Conservation (phyloP, 2,329 filamentous ascomycete species). For the Cadophora sp. region DNA sequence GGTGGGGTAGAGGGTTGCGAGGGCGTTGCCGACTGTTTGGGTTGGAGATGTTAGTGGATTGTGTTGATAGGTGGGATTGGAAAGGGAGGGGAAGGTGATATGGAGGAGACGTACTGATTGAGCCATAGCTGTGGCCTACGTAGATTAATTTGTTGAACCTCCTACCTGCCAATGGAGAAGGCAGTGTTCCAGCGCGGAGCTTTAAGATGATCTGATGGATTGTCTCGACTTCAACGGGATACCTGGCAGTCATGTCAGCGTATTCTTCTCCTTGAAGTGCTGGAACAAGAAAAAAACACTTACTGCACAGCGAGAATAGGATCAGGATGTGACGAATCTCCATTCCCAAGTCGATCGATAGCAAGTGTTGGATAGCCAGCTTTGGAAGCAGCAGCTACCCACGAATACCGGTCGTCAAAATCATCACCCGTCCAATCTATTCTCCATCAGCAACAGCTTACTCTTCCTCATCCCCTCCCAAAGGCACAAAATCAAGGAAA, state of each 20-base stretch:
- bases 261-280: neutral
- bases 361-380: slow-evolving; percentile 39
- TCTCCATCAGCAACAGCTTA: neutral
- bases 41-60: neutral
- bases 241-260: slow-evolving; percentile 20
- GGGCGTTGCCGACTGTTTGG: slow-evolving; percentile 28
- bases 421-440: slow-evolving; percentile 34
- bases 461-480: too few relatives aligned
- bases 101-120: slow-evolving; percentile 19
- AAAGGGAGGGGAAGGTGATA: neutral
- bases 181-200: slow-evolving; percentile 26
- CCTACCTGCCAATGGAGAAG: slow-evolving; percentile 18
- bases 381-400: slow-evolving; percentile 34
- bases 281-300: neutral
- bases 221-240: slow-evolving; percentile 40
- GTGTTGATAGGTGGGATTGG: neutral
- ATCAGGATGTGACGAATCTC: slow-evolving; percentile 38
- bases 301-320: slow-evolving; percentile 18
- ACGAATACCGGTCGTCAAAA: slow-evolving; percentile 31
- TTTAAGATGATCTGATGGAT: slow-evolving; percentile 36
- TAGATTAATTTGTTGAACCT: slow-evolving; percentile 39
- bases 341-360: slow-evolving; percentile 41
- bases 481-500: too few relatives aligned
- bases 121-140: slow-evolving; percentile 41
- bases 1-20: slow-evolving; percentile 37